Evolutionary conservation across 1,284 basidiomycete species (phyloP).

Genomic region (Cryptococcus sp.): DNA sequence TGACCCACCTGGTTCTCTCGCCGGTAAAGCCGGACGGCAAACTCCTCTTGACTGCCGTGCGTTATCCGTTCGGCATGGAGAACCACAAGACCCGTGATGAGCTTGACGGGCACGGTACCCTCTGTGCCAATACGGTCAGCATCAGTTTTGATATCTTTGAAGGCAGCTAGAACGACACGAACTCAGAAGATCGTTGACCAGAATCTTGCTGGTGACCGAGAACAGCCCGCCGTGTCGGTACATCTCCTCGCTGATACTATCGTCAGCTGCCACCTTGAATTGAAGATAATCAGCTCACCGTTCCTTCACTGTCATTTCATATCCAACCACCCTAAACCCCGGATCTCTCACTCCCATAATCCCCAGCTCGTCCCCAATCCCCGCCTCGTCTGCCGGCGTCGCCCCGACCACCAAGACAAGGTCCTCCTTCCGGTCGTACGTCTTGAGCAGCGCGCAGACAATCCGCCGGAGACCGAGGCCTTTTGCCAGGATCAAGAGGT

Average conservation of each 20-base stretch:
- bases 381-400: constrained; percentile 76
- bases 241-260: constrained; percentile 63
- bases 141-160: not conserved
- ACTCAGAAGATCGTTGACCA: constrained; percentile 91
- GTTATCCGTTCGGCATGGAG: constrained; percentile 88
- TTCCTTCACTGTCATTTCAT: constrained; percentile 77
- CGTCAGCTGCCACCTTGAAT: not conserved
- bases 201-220: constrained; percentile 87
- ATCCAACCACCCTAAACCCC: constrained; percentile 75
- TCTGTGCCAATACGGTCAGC: constrained; percentile 23
- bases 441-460: constrained; percentile 80
- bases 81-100: constrained; percentile 90
- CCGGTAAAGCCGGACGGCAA: constrained; percentile 82
- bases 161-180: constrained; percentile 6
- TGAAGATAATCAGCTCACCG: constrained; percentile 56
- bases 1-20: constrained; percentile 67
- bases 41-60: constrained; percentile 78
- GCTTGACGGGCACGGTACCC: constrained; percentile 73
- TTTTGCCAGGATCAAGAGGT: constrained; percentile 78
- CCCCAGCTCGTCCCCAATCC: constrained; percentile 87
- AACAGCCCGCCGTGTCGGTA: constrained; percentile 86
- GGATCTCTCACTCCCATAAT: constrained; percentile 86
- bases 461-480: constrained; percentile 77
- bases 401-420: constrained; percentile 78
- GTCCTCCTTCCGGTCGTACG: constrained; percentile 83